Conservation (phyloP, 805 yeast genomes). For the Danielia reshetovae region DNA sequence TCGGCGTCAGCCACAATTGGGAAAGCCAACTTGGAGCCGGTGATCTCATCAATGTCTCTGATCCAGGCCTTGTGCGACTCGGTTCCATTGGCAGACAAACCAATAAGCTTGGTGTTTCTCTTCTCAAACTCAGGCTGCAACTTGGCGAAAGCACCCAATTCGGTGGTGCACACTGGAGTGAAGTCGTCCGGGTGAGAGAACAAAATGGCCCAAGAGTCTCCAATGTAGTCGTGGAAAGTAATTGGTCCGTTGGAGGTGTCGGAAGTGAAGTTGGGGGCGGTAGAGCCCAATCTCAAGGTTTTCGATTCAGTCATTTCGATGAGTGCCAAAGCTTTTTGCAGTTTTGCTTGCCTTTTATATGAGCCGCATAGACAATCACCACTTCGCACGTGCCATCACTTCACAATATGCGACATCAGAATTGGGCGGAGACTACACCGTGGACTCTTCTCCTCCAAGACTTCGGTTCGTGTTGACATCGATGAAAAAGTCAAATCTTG, state of each 20-base stretch:
- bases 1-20: constrained; percentile 89
- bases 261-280: constrained; percentile 86
- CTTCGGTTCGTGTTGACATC: too few species aligned
- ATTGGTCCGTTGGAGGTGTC: constrained; percentile 78
- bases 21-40: constrained; percentile 73
- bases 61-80: constrained; percentile 83
- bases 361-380: constrained; percentile 6
- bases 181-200: constrained; percentile 96
- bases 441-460: too few species aligned
- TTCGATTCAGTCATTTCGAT: constrained; percentile 3
- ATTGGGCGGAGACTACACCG: too few species aligned
- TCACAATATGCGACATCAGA: too few species aligned
- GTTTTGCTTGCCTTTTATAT: constrained; percentile 1
- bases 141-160: constrained; percentile 88
- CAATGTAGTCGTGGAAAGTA: constrained; percentile 83
- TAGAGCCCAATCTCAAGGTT: constrained; percentile 66
- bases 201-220: constrained; percentile 81
- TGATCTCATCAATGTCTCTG: constrained; percentile 83
- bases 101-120: constrained; percentile 84
- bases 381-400: constrained; percentile 12
- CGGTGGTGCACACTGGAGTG: constrained; percentile 96
- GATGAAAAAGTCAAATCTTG: too few species aligned
- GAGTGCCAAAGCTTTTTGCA: neutral
- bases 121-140: constrained; percentile 84
- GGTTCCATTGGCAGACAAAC: constrained; percentile 81